Percentiles rank a stretch among this genome's conserved stretches.
Evolutionary conservation across 495 filamentous ascomycete genomes (phyloP).

Genomic region (Echria macrotheca): DNA sequence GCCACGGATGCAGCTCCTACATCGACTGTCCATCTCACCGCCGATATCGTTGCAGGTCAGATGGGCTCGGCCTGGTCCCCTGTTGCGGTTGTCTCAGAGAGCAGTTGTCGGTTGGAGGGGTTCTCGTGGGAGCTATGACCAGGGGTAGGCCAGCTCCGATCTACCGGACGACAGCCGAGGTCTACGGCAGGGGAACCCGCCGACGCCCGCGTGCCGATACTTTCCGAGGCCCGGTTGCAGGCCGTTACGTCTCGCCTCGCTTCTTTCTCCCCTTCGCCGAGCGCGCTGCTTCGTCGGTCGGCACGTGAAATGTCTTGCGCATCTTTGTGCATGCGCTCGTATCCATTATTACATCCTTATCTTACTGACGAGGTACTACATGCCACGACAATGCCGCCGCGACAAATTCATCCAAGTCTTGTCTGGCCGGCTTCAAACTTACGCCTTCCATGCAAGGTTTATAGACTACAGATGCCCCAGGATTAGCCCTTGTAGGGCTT

Average conservation of each 20-base stretch:
- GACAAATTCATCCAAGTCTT: too few relatives aligned
- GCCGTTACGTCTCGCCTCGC: not conserved
- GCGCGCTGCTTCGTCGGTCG: not conserved
- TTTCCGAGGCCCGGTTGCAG: conserved; percentile 17
- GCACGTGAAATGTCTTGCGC: not conserved
- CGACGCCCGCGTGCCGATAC: conserved; percentile 21
- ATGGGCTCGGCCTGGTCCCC: conserved; percentile 5
- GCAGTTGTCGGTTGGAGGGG: too few relatives aligned
- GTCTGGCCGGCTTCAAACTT: too few relatives aligned
- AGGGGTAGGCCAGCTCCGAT: conserved; percentile 23
- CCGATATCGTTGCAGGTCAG: conserved; percentile 1
- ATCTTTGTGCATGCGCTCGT: not conserved
- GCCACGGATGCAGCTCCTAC: not conserved
- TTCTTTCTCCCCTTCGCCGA: not conserved
- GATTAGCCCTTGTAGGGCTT: conserved; percentile 49
- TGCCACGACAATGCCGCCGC: too few relatives aligned
- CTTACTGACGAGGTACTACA: too few relatives aligned
- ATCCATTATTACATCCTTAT: not conserved
- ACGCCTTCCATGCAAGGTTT: not conserved
- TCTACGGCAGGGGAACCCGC: conserved; percentile 16
- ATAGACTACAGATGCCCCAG: too few relatives aligned
- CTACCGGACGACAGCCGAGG: conserved; percentile 34
- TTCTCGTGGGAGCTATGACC: conserved; percentile 17
- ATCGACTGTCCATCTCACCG: not conserved
- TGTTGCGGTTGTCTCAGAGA: not conserved